Evolutionary conservation across 2,329 filamentous ascomycete species (phyloP).

Genomic region (Rhytidhysteron rufulum): DNA sequence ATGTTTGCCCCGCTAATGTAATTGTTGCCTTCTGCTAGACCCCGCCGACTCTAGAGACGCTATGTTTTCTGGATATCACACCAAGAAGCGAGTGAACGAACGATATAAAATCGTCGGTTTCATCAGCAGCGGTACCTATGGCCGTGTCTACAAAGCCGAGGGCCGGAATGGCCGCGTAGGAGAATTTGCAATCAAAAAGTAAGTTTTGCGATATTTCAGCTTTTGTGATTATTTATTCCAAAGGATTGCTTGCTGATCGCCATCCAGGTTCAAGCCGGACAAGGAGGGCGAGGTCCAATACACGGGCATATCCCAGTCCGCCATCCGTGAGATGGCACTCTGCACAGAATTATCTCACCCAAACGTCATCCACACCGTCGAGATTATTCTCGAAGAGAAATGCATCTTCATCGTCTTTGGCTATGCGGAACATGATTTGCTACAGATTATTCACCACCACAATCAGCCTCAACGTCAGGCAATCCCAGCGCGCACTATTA

Average conservation of each 20-base stretch:
- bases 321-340: conserved; percentile 93
- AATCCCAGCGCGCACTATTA: conserved; percentile 83
- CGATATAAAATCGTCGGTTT: conserved; percentile 96
- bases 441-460: conserved; percentile 98
- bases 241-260: conserved; percentile 4
- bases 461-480: conserved; percentile 82
- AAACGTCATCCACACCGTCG: conserved; percentile 86
- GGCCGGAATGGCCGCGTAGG: conserved; percentile 68
- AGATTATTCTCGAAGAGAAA: conserved; percentile 97
- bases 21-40: conserved; percentile 15
- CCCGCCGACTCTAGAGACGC: conserved; percentile 23
- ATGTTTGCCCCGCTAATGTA: conserved; percentile 6
- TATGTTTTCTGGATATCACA: conserved; percentile 52
- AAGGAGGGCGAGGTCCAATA: conserved; percentile 98
- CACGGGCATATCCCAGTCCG: conserved; percentile 95
- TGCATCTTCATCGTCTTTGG: conserved; percentile 99
- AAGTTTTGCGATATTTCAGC: conserved; percentile 19
- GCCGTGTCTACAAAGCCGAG: conserved; percentile 92
- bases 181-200: conserved; percentile 99
- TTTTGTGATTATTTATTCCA: conserved; percentile 2
- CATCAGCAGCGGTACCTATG: conserved; percentile 97
- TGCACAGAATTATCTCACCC: conserved; percentile 86
- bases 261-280: conserved; percentile 77
- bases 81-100: conserved; percentile 84
- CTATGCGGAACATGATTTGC: conserved; percentile 93